phyloP scores from a whole-genome alignment of 208 protist species.

The Angomonas deanei region DNA sequence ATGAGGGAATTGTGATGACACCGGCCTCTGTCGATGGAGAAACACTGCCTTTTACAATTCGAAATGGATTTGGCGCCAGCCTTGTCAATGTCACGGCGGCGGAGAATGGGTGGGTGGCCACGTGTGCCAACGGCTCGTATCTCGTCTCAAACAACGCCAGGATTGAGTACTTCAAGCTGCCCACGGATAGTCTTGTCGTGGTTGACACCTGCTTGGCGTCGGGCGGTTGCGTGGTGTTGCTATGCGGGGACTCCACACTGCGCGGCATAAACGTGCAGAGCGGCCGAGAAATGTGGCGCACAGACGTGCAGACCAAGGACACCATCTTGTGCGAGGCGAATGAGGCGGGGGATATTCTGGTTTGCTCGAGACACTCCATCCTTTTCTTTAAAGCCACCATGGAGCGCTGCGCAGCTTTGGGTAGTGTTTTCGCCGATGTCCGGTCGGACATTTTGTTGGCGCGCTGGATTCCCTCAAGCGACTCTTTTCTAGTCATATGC shows the following conservation, averaged over 20 bases:
- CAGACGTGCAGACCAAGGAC: neutral
- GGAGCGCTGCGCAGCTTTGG: slow-evolving; percentile 4
- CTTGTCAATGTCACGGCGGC: too few relatives aligned
- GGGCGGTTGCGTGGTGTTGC: neutral
- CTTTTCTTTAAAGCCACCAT: slow-evolving; percentile 8
- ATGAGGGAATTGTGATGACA: too few relatives aligned
- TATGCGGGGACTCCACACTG: neutral
- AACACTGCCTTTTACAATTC: too few relatives aligned
- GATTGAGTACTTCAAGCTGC: too few relatives aligned
- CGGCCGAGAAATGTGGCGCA: slow-evolving; percentile 5
- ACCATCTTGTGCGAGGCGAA: slow-evolving; percentile 1
- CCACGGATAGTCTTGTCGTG: neutral
- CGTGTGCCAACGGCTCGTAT: too few relatives aligned
- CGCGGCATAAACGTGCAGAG: neutral
- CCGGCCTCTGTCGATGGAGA: too few relatives aligned
- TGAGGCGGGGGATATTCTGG: neutral
- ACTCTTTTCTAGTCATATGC: slow-evolving; percentile 37
- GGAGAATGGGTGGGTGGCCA: too few relatives aligned
- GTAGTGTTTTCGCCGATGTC: slow-evolving; percentile 15
- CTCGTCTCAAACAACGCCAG: too few relatives aligned
- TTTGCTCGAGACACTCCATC: slow-evolving; percentile 1
- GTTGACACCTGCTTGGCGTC: neutral
- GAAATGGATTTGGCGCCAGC: too few relatives aligned
- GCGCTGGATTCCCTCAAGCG: slow-evolving; percentile 26
- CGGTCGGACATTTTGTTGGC: slow-evolving; percentile 19